A percentile compares a stretch with the other conserved stretches of the same genome.
Evolutionary conservation across 768 basidiomycete genomes (phyloP).

Genomic region (Cystofilobasidium macerans): DNA sequence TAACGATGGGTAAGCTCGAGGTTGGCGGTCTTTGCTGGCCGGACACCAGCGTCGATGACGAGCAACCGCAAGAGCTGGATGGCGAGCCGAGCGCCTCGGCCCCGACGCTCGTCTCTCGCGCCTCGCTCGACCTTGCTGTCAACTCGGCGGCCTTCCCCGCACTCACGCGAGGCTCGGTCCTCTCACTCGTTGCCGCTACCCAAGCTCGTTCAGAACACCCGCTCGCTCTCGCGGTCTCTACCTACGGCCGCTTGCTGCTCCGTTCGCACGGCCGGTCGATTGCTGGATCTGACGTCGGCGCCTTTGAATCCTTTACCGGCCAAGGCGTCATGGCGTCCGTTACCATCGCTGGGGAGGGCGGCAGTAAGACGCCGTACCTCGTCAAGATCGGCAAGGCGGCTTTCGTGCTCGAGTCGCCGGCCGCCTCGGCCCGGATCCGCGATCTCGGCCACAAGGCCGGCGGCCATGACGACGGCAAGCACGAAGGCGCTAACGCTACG

Average conservation of each 20-base stretch:
- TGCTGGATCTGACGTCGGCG: constrained; percentile 48
- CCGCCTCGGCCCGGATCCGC: background rate
- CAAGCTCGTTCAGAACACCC: constrained; percentile 94
- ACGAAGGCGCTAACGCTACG: constrained; percentile 26
- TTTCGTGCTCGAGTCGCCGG: constrained; percentile 44
- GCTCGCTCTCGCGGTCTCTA: constrained; percentile 81
- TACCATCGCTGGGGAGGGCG: constrained; percentile 36
- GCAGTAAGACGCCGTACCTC: constrained; percentile 31
- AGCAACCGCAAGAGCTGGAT: background rate
- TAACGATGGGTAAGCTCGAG: constrained; percentile 85
- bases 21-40: constrained; percentile 71
- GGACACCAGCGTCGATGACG: background rate
- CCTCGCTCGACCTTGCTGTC: background rate
- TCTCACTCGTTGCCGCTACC: constrained; percentile 73
- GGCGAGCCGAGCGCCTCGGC: background rate
- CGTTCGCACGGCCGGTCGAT: constrained; percentile 31
- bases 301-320: constrained; percentile 81
- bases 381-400: constrained; percentile 58
- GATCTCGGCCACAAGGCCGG: constrained; percentile 23
- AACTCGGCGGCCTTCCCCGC: constrained; percentile 12
- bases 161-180: constrained; percentile 45
- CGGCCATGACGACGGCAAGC: constrained; percentile 34
- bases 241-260: constrained; percentile 49
- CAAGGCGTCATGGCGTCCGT: constrained; percentile 71
- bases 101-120: background rate